Base-by-base conservation (phyloP, 257 asterid species). In the Solanum clarkiae region DNA sequence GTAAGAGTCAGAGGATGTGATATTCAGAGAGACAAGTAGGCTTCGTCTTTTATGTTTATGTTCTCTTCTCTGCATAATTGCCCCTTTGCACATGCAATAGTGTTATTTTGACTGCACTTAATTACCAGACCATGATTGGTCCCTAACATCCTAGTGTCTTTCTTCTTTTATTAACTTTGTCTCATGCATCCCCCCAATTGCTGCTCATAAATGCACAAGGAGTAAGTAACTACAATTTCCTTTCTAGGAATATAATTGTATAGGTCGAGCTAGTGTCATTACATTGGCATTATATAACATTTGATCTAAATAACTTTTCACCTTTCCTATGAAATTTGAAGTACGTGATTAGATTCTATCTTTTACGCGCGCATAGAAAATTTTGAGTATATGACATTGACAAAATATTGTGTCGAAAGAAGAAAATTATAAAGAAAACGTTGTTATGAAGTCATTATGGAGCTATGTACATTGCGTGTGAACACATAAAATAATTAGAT, bases 31-130 rank as follows among this genome's bases (percentile, higher is more conserved):
- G 85, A 86, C 80, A 53, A 32, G 86, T 86, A 82, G 85, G 59
- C 2, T 70, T 87, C 82, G 88, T 85, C 91, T 79, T 79, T 89
- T 79, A 85, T 87, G 85, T n/a, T 24, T 80, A 36, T 68, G 85
- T 82, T 68, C 82, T 75, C 60, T 49, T 75, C 60, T 75, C 81
- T 75, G 60, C 44, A 65, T 3, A 55, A 55, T 65, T 65, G 72
- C 20, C 17, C 44, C 44, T 63, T 65, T 16, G 36, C 72, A 75
- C 81, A 22, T 47, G 60, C 17, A 45, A 17, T 24, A 24, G 42
- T 63, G 71, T 44, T 54, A 72, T 72, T 44, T 18, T n/a, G 56
- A 72, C 56, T 42, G 12, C 7, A 68, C 75, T 32, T 66, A 57
- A 57, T 59, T 59, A 36, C 24, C 8, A 68, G 8, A 14, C 22